These are phyloP conservation scores for Morella rubra DNA, from an alignment of 306 rosid genomes.

Conservation along the genomic window DNA sequence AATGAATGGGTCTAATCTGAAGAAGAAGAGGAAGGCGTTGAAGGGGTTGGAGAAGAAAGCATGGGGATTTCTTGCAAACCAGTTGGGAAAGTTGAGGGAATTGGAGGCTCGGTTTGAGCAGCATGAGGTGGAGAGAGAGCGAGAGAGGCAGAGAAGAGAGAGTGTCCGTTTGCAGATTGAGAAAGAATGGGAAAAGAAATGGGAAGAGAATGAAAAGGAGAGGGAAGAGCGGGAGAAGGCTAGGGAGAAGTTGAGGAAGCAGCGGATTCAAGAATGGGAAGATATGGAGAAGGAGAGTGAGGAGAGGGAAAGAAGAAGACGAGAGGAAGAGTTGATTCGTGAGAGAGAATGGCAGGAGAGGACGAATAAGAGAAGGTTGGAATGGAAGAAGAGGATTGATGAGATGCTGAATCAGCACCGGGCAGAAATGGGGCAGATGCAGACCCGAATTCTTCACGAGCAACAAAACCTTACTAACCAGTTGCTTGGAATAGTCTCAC, in stretches of 20 bases:
- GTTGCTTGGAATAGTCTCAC: slow-evolving; percentile 82
- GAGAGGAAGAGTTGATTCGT: slow-evolving; percentile 64
- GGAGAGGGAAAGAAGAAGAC: slow-evolving; percentile 75
- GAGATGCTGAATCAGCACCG: slow-evolving; percentile 75
- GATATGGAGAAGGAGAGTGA: slow-evolving; percentile 70
- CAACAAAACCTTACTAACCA: slow-evolving; percentile 82
- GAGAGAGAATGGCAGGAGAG: slow-evolving; percentile 85
- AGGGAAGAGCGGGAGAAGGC: slow-evolving; percentile 56
- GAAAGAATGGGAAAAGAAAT: slow-evolving; percentile 65
- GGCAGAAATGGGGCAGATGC: slow-evolving; percentile 84
- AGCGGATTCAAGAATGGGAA: slow-evolving; percentile 74
- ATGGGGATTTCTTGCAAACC: slow-evolving; percentile 65
- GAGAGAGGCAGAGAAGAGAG: slow-evolving; percentile 72
- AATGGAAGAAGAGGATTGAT: slow-evolving; percentile 87
- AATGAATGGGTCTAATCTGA: slow-evolving; percentile 50
- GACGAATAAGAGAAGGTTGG: slow-evolving; percentile 67
- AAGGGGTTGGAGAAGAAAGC: slow-evolving; percentile 70
- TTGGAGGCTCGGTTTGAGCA: slow-evolving; percentile 80
- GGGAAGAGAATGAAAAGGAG: slow-evolving; percentile 67
- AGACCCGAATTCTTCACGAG: slow-evolving; percentile 82
- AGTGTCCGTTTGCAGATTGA: slow-evolving; percentile 49
- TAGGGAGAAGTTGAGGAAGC: slow-evolving; percentile 62
- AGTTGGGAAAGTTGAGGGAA: slow-evolving; percentile 67
- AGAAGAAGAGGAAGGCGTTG: slow-evolving; percentile 65
- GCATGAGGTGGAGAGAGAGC: slow-evolving; percentile 71